Percentiles rank a stretch among this genome's conserved stretches.
phyloP scores from a whole-genome alignment of 106 monocot species.

The Dactylorhiza incarnata region DNA sequence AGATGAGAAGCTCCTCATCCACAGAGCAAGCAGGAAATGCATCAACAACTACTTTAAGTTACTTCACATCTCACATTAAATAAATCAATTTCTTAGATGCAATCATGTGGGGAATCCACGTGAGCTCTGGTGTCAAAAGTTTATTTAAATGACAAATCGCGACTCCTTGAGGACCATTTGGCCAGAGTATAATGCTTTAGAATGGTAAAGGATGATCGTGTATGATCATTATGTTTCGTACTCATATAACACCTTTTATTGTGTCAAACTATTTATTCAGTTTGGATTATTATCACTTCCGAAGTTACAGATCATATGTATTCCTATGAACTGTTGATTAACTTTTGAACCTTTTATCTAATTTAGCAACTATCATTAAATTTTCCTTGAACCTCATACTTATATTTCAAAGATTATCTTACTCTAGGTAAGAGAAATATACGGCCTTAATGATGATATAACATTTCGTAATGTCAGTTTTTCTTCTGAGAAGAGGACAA shows the following conservation, averaged over 20 bases:
- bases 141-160: neutral
- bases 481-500: constrained; percentile 59
- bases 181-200: neutral
- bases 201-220: neutral
- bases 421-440: constrained; percentile 75
- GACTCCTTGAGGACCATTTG: neutral
- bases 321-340: neutral
- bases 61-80: neutral
- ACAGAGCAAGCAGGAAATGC: too few relatives aligned
- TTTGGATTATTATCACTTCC: neutral
- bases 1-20: neutral
- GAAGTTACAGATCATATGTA: neutral
- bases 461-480: constrained; percentile 77
- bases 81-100: neutral
- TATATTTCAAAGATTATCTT: neutral
- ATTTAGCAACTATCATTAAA: neutral
- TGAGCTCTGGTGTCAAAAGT: neutral
- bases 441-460: constrained; percentile 64
- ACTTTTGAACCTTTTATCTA: neutral
- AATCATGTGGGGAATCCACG: neutral
- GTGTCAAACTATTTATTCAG: neutral
- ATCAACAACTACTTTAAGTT: neutral
- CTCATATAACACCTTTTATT: neutral
- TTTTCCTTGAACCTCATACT: neutral
- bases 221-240: neutral